These are phyloP conservation scores for Trametes pubescens DNA, from an alignment of 1,284 basidiomycete species.

Conservation along the genomic window DNA sequence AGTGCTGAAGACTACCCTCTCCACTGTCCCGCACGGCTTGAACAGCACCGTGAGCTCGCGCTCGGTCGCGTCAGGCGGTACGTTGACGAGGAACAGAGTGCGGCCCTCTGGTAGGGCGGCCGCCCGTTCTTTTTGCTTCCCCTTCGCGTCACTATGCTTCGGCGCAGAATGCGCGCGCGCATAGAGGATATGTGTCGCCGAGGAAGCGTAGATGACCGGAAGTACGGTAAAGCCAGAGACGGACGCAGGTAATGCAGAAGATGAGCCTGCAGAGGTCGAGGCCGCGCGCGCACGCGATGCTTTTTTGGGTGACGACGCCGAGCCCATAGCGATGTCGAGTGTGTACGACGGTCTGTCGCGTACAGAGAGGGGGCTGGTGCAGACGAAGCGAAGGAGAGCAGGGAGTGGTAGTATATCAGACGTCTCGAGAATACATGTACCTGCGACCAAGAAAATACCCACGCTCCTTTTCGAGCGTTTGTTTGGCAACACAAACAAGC, in stretches of 20 bases:
- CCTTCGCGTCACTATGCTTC: slow-evolving; percentile 43
- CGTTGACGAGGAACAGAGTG: slow-evolving; percentile 86
- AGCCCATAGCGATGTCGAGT: slow-evolving; percentile 11
- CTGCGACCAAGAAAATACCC: slow-evolving; percentile 11
- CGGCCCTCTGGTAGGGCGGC: slow-evolving; percentile 65
- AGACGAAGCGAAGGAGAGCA: not conserved
- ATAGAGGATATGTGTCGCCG: slow-evolving; percentile 69
- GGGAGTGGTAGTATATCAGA: not conserved
- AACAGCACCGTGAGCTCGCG: slow-evolving; percentile 79
- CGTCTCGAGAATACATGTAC: not conserved
- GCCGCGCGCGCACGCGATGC: slow-evolving; percentile 7
- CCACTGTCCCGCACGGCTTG: slow-evolving; percentile 77
- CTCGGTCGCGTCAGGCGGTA: slow-evolving; percentile 86
- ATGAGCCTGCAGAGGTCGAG: slow-evolving; percentile 11
- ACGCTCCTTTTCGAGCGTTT: slow-evolving; percentile 18
- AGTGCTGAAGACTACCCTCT: slow-evolving; percentile 71
- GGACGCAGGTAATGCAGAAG: slow-evolving; percentile 36
- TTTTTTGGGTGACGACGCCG: slow-evolving; percentile 16
- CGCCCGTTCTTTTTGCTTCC: slow-evolving; percentile 37
- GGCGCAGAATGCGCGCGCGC: slow-evolving; percentile 61
- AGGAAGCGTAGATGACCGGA: slow-evolving; percentile 60
- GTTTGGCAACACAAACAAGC: slow-evolving; percentile 33
- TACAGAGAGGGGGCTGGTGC: not conserved
- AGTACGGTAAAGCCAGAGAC: slow-evolving; percentile 67
- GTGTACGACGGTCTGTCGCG: not conserved